phyloP scores from a whole-genome alignment of 2,329 filamentous ascomycete genomes.

The Cadophora sp. region DNA sequence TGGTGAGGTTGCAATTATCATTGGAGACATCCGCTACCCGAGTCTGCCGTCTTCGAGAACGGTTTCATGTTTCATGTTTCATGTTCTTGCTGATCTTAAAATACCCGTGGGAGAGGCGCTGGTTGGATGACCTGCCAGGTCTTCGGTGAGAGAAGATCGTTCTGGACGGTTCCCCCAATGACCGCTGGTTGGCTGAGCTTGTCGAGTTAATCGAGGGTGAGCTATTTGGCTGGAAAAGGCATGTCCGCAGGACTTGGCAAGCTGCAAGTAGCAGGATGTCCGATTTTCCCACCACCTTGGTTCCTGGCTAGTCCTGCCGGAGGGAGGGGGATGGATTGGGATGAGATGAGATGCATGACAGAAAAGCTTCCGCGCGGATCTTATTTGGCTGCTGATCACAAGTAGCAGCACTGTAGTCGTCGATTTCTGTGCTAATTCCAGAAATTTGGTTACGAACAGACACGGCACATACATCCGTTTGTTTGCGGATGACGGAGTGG shows the following conservation, averaged over 20 bases:
- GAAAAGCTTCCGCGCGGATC: constrained; percentile 3
- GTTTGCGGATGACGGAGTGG: too few species aligned
- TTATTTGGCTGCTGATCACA: background rate
- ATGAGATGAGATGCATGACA: background rate
- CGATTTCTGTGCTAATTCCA: too few species aligned
- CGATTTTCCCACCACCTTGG: background rate
- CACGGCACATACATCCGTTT: too few species aligned
- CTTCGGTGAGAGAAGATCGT: background rate
- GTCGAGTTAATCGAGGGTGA: background rate
- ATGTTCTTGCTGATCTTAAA: constrained; percentile 5
- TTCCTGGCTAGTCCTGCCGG: background rate
- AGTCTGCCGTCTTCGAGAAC: background rate
- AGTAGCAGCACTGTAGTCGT: background rate
- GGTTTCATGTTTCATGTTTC: constrained; percentile 5
- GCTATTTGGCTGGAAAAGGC: background rate
- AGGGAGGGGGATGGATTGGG: too few species aligned
- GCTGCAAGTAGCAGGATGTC: background rate
- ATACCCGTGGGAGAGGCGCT: background rate
- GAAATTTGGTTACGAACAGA: too few species aligned
- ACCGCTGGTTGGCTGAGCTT: background rate
- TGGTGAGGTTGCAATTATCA: background rate
- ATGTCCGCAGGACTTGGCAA: background rate
- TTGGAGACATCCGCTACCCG: background rate
- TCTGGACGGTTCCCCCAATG: background rate
- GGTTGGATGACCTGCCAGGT: background rate